Evolutionary conservation across 129 eudicot genomes (phyloP), one percentile per base, ranked within the genome.

Genomic region (Pseudognaphalium luteoalbum): DNA sequence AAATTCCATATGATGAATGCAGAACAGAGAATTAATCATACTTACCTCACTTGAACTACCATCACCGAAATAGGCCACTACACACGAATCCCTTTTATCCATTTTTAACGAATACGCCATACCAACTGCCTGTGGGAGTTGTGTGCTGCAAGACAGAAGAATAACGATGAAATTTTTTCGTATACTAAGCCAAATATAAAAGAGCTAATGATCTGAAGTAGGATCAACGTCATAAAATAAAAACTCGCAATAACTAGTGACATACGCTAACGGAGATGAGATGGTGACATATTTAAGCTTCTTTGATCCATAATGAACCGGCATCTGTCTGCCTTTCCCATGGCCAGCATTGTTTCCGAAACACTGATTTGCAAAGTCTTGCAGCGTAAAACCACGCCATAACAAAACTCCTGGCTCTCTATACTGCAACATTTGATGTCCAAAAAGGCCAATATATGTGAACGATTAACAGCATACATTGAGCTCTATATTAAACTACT

Each of bases 321-420:
- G 96, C 98, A 92, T 92, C 64, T 92, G 98, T 75, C 92, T 86
- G 66, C 98, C 98, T 79, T 92, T 92, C 8, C 93, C 98, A 62
- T 74, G 71, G 20, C 83, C 98, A 32, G 32, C 79, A 20, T 84
- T 81, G 69, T 81, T 92, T 33, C 92, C 96, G 7, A 87, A 90
- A 25, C 83, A 86, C 51, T 92, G 98, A 67, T 86, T 83, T 20
- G 96, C 81, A 28, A 92, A 87, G 30, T 92, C 90, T 83, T 86
- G 82, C 39, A 92, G 39, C 12, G 87, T 86, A 84, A 87, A 89
- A 51, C 98, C 96, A 6, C 98, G 91, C 98, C 98, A 92, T 83
- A 92, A 59, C 41, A 92, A 77, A 30, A 90, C 84, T 34, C 98
- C 98, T 1, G 93, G 87, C 72, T 92, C 98, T 12, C 98, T 80